Base-by-base conservation (phyloP, 2,329 filamentous ascomycete species). In the Simplicillium aogashimaense region DNA sequence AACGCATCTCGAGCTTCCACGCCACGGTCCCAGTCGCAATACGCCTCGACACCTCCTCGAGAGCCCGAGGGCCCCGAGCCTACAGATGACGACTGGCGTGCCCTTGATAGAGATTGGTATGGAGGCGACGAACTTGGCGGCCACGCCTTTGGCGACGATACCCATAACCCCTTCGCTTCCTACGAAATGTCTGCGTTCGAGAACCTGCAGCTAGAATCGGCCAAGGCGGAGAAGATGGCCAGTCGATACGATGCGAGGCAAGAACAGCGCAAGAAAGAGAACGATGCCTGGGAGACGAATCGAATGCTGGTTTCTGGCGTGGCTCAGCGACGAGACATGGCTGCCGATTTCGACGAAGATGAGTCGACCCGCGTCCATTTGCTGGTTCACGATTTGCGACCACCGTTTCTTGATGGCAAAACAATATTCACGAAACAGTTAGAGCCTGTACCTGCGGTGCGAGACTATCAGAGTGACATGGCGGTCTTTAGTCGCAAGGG, bases 231-330 rank as follows among this genome's bases (percentile, higher is more conserved):
- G 60, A 92, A 86, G 70, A 92, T 92, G 66, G 72, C 80, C 5
- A 81, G 74, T 39, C 81, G 75, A 52, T 76, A 70, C 52, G 75
- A 67, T 40, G 83, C 83, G 35, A 75, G 85, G 38, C 81, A 82
- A 45, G 72, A 86, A 43, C 87, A 95, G 61, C 86, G 89, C 52
- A 86, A 95, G 59, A 88, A 85, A 56, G 92, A 98, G 56, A 88
- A 92, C 34, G 92, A 98, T 62, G 90, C 89, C 0, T 98, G 92
- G 92, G 94, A 98, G 62, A 92, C 90, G 13, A 98, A 98, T 59
- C 85, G 92, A 43, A 97, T 98, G 92, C 72, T 98, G 45, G 92
- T 89, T 1, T 95, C 89, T 15, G 90, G 90, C 42, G 89, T 98
- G 14, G 92, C 92, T 14, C 94, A 98, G 60, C 72, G 90, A 54